Conservation (phyloP, 805 yeast genomes). For the Torulaspora delbrueckii region DNA sequence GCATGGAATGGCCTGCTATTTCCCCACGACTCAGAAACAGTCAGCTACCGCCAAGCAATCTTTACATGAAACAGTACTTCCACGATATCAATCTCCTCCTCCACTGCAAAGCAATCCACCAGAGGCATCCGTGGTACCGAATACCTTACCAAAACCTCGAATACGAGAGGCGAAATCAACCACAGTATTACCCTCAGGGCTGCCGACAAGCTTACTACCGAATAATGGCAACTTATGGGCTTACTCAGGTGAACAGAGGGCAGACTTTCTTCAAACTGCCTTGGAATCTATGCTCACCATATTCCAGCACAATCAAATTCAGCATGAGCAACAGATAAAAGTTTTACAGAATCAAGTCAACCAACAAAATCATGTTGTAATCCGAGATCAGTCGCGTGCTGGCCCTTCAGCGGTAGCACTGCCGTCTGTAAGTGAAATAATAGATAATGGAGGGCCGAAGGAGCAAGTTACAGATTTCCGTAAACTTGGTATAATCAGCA, state of each 20-base stretch:
- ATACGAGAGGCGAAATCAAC: background rate
- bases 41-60: background rate
- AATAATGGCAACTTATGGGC: conserved; percentile 2
- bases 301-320: conserved; percentile 28
- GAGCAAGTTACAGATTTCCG: conserved; percentile 8
- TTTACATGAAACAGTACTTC: background rate
- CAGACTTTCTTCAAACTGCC: conserved; percentile 39
- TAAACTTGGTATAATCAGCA: conserved; percentile 26
- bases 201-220: background rate
- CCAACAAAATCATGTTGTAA: conserved; percentile 4
- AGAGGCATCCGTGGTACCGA: background rate
- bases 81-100: background rate
- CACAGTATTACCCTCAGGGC: background rate
- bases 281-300: conserved; percentile 37
- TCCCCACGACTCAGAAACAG: conserved; percentile 34
- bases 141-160: background rate
- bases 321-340: conserved; percentile 19
- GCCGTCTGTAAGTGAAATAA: conserved; percentile 11
- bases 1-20: conserved; percentile 51
- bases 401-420: conserved; percentile 1
- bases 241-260: conserved; percentile 34
- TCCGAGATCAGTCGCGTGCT: background rate
- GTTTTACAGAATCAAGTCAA: conserved; percentile 13
- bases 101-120: background rate
- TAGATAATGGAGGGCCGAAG: background rate